Conservation (phyloP, 257 asterid species). For the Ocimum tenuiflorum region DNA sequence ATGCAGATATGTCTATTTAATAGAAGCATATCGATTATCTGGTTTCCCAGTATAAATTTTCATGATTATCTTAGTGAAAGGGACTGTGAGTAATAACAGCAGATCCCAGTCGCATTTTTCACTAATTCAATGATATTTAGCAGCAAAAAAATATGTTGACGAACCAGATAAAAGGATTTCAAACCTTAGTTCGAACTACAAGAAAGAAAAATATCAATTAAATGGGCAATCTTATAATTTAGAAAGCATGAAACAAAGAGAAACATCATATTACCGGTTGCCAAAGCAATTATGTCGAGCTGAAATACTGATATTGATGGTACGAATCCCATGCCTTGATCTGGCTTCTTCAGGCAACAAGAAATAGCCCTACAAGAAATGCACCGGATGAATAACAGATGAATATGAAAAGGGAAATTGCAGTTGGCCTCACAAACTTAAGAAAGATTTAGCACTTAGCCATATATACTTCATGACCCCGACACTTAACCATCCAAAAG, state of each 20-base stretch:
- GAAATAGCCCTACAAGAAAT: slow-evolving; percentile 67
- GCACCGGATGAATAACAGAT: slow-evolving; percentile 17
- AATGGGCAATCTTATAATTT: slow-evolving; percentile 4
- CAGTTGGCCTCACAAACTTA: neutral
- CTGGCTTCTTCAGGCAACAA: slow-evolving; percentile 89
- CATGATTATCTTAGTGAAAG: neutral
- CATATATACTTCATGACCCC: neutral
- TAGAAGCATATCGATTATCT: neutral
- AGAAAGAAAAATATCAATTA: neutral
- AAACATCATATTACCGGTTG: slow-evolving; percentile 51
- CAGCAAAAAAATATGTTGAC: neutral
- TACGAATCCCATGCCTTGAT: slow-evolving; percentile 61
- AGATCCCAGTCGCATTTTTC: neutral
- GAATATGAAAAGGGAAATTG: slow-evolving; percentile 6
- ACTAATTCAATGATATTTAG: neutral
- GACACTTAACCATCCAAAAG: neutral
- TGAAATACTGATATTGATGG: slow-evolving; percentile 76
- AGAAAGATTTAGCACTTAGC: neutral
- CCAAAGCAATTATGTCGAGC: slow-evolving; percentile 90
- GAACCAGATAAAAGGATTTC: neutral
- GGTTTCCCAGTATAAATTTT: slow-evolving; percentile 5
- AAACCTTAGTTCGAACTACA: neutral
- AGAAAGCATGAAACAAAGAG: slow-evolving; percentile 17
- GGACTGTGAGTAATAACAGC: neutral
- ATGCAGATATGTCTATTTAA: neutral